Evolutionary conservation across 2,329 filamentous ascomycete species (phyloP).

Genomic region (Trichoderma sp.): DNA sequence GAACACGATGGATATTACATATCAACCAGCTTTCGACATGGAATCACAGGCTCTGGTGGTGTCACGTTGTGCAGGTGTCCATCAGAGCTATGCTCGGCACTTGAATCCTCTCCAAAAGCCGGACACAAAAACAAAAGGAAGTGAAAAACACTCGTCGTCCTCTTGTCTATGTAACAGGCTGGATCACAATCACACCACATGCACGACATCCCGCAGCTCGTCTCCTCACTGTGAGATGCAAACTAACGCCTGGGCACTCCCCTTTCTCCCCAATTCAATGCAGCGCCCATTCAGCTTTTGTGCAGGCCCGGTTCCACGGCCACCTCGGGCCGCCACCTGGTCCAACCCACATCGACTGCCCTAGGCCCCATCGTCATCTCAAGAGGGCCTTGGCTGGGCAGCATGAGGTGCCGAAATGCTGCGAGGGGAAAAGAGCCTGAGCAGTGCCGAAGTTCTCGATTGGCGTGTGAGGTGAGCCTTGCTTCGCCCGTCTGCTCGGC

Average conservation of each 20-base stretch:
- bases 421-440: not conserved
- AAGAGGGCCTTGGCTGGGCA: not conserved
- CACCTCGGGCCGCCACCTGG: constrained; percentile 20
- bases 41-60: not conserved
- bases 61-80: not conserved
- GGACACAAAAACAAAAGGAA: not conserved
- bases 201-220: constrained; percentile 18
- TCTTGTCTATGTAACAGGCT: not conserved
- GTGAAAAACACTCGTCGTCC: not conserved
- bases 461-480: not conserved
- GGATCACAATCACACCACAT: constrained; percentile 10
- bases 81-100: not conserved
- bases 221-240: constrained; percentile 15
- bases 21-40: not conserved
- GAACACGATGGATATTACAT: not conserved
- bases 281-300: not conserved
- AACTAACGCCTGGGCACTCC: constrained; percentile 2
- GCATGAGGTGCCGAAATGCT: not conserved
- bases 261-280: not conserved
- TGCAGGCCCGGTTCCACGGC: constrained; percentile 19
- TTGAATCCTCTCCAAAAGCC: not conserved
- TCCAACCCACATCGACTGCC: constrained; percentile 11
- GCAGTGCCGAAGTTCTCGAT: not conserved
- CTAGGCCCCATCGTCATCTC: constrained; percentile 15
- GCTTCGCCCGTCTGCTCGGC: not conserved